Percentiles rank a stretch among this genome's conserved stretches.
Conservation (phyloP, 257 asterid species). For the Voacanga thouarsii region DNA sequence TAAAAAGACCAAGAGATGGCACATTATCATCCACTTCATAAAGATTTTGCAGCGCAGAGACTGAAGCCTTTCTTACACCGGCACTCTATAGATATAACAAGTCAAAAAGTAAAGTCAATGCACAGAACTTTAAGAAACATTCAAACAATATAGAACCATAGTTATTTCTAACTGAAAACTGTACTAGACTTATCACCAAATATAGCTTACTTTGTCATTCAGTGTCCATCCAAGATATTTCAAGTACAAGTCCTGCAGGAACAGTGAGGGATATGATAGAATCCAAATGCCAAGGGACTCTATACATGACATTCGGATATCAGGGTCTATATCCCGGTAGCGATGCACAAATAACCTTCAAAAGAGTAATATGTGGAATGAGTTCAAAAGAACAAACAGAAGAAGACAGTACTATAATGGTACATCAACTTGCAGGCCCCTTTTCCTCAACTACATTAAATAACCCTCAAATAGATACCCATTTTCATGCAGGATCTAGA, state of each 20-base stretch:
- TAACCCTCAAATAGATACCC: not conserved
- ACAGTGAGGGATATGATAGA: constrained; percentile 84
- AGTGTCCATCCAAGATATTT: constrained; percentile 99
- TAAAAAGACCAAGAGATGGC: constrained; percentile 93
- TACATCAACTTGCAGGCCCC: not conserved
- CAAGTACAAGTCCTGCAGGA: constrained; percentile 94
- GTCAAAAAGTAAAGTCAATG: constrained; percentile 18
- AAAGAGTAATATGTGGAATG: constrained; percentile 9
- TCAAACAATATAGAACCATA: not conserved
- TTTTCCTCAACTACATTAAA: not conserved
- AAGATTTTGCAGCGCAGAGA: constrained; percentile 88
- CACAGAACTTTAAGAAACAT: constrained; percentile 17
- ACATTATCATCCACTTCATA: constrained; percentile 93
- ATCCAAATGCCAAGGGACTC: constrained; percentile 98
- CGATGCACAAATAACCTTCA: constrained; percentile 94
- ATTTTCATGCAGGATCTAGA: not conserved
- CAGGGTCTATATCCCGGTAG: constrained; percentile 93
- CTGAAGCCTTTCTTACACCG: constrained; percentile 92
- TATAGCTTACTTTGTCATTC: constrained; percentile 83
- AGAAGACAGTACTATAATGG: not conserved
- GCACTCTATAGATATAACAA: constrained; percentile 57
- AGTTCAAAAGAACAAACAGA: constrained; percentile 10
- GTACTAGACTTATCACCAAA: not conserved
- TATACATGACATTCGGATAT: constrained; percentile 84
- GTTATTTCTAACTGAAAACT: constrained; percentile 5